A percentile compares a stretch with the other conserved stretches of the same genome.
Conservation (phyloP, 768 basidiomycete genomes). For the Termitomyces sp. region DNA sequence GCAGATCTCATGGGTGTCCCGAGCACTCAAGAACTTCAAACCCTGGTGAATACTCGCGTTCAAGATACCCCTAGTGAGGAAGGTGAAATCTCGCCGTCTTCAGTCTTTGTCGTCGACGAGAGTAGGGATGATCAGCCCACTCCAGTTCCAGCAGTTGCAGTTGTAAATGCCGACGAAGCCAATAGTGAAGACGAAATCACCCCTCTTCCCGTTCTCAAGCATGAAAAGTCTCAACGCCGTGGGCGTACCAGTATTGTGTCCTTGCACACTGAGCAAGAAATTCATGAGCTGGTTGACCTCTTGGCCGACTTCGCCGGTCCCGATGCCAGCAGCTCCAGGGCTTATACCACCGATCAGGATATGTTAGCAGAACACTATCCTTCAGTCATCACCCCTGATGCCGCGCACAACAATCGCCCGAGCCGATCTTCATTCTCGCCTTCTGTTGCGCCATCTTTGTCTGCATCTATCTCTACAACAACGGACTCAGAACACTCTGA, state of each 20-base stretch:
- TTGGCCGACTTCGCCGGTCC: conserved; percentile 25
- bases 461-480: conserved; percentile 6
- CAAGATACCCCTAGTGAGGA: neutral
- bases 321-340: neutral
- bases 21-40: conserved; percentile 2
- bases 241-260: conserved; percentile 40
- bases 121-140: neutral
- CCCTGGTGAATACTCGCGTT: neutral
- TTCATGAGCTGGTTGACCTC: conserved; percentile 45
- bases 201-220: conserved; percentile 19
- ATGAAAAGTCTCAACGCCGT: conserved; percentile 17
- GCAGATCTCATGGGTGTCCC: conserved; percentile 9
- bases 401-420: neutral
- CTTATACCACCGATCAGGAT: neutral
- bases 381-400: conserved; percentile 1
- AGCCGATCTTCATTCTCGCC: conserved; percentile 10
- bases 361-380: neutral
- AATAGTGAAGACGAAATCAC: conserved; percentile 17
- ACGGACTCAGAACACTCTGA: conserved; percentile 15
- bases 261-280: conserved; percentile 41
- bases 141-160: neutral
- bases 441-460: conserved; percentile 10
- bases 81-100: neutral
- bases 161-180: neutral
- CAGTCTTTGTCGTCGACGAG: neutral